These are phyloP conservation scores for Rhizomucor miehei DNA, from an alignment of 371 early-diverging fungal genomes.

Conservation along the genomic window DNA sequence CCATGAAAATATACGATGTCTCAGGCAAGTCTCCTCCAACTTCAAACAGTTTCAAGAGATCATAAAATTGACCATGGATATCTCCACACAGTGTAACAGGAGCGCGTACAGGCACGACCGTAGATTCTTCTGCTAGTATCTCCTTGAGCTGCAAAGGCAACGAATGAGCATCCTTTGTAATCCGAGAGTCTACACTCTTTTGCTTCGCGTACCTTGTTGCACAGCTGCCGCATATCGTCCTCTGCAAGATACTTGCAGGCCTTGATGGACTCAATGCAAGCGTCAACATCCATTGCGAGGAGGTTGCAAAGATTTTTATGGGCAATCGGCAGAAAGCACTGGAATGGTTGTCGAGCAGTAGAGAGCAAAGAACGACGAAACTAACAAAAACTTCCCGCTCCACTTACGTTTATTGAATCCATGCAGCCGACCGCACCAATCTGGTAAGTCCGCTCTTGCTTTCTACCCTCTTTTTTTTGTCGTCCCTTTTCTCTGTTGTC, in stretches of 20 bases:
- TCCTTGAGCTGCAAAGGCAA: constrained; percentile 74
- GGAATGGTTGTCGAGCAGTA: background rate
- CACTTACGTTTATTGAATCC: no score
- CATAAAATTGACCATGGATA: constrained; percentile 99
- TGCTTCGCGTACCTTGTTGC: constrained; percentile 71
- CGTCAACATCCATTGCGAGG: constrained; percentile 54
- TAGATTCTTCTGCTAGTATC: constrained; percentile 92
- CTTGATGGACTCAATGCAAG: constrained; percentile 51
- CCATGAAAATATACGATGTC: constrained; percentile 98
- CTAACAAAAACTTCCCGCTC: no score
- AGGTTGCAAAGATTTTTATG: constrained; percentile 5
- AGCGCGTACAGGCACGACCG: constrained; percentile 90
- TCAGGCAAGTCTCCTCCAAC: constrained; percentile 96
- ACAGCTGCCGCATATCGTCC: constrained; percentile 92
- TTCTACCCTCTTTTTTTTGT: no score
- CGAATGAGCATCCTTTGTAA: background rate
- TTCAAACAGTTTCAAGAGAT: constrained; percentile 95
- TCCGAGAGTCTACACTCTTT: background rate
- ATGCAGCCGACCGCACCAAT: no score
- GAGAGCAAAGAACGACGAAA: background rate
- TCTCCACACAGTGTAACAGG: constrained; percentile 98
- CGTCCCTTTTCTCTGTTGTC: background rate
- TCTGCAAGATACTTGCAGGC: constrained; percentile 93
- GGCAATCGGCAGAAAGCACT: constrained; percentile 5
- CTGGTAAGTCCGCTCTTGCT: no score